phyloP scores from a whole-genome alignment of 2,329 filamentous ascomycete genomes.

The Stagonosporopsis vannaccii region DNA sequence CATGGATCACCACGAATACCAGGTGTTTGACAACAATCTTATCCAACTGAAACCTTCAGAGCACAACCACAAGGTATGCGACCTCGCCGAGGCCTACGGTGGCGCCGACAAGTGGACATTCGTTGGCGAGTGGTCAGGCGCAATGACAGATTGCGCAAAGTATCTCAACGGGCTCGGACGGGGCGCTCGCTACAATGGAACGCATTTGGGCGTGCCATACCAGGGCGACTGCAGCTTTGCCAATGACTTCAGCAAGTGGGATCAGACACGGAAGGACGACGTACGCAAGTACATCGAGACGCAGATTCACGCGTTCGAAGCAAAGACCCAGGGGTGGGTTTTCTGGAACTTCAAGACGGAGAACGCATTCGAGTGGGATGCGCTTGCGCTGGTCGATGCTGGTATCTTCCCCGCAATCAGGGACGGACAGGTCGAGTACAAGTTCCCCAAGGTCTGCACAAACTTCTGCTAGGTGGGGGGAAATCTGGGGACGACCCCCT shows the following conservation, averaged over 20 bases:
- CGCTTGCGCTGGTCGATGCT: conserved; percentile 57
- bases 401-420: conserved; percentile 57
- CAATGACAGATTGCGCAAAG: conserved; percentile 67
- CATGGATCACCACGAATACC: conserved; percentile 74
- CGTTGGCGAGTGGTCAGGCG: conserved; percentile 73
- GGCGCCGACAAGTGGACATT: conserved; percentile 68
- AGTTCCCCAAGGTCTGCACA: conserved; percentile 31
- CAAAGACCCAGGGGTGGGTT: conserved; percentile 59
- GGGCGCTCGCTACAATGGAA: conserved; percentile 68
- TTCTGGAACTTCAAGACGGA: conserved; percentile 69
- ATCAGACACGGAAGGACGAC: conserved; percentile 54
- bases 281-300: conserved; percentile 62
- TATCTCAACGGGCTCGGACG: conserved; percentile 63
- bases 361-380: conserved; percentile 61
- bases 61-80: conserved; percentile 66
- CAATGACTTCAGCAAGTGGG: conserved; percentile 59
- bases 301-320: conserved; percentile 62
- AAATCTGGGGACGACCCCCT: not conserved
- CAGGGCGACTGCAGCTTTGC: conserved; percentile 64
- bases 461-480: conserved; percentile 11
- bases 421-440: conserved; percentile 31
- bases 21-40: conserved; percentile 64
- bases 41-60: conserved; percentile 59
- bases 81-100: conserved; percentile 57
- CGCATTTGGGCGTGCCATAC: conserved; percentile 55